Evolutionary conservation across 345 rosid genomes (phyloP).

Genomic region (Acer negundo): DNA sequence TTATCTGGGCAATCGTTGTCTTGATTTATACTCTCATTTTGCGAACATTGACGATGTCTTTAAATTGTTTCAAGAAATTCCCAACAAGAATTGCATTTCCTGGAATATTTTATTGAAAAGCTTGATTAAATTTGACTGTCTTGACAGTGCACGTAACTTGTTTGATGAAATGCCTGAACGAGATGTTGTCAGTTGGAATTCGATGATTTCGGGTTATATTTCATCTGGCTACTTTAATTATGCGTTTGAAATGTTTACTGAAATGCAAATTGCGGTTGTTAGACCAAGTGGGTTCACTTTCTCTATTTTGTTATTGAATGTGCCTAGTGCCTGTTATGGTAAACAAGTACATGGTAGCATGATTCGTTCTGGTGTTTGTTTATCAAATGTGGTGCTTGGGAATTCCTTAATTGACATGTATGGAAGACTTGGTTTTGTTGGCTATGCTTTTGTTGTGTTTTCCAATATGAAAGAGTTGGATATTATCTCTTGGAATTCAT

Average conservation of each 20-base stretch:
- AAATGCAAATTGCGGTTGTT: conserved; percentile 50
- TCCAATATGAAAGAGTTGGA: conserved; percentile 52
- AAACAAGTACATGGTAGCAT: conserved; percentile 64
- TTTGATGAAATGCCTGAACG: conserved; percentile 72
- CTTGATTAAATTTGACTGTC: conserved; percentile 28
- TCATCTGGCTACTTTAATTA: conserved; percentile 38
- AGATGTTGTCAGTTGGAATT: conserved; percentile 76
- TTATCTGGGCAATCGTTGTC: conserved; percentile 67
- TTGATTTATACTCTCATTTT: conserved; percentile 57
- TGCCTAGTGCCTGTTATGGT: conserved; percentile 44
- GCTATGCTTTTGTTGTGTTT: conserved; percentile 57
- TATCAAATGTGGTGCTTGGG: conserved; percentile 54
- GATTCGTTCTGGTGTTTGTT: conserved; percentile 44
- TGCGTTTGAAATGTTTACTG: conserved; percentile 45
- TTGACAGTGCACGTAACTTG: conserved; percentile 33
- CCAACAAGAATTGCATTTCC: conserved; percentile 50
- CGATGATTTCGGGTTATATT: conserved; percentile 57
- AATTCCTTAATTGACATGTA: conserved; percentile 76
- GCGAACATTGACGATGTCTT: conserved; percentile 44
- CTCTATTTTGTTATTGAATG: conserved; percentile 55
- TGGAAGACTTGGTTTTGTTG: conserved; percentile 50
- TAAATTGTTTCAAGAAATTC: conserved; percentile 47
- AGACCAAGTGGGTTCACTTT: conserved; percentile 56
- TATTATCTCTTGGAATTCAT: conserved; percentile 70
- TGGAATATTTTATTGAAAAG: conserved; percentile 68